A percentile compares a stretch with the other conserved stretches of the same genome.
Evolutionary conservation across 2,329 filamentous ascomycete species (phyloP).

Genomic region (Shiraia bambusicola): DNA sequence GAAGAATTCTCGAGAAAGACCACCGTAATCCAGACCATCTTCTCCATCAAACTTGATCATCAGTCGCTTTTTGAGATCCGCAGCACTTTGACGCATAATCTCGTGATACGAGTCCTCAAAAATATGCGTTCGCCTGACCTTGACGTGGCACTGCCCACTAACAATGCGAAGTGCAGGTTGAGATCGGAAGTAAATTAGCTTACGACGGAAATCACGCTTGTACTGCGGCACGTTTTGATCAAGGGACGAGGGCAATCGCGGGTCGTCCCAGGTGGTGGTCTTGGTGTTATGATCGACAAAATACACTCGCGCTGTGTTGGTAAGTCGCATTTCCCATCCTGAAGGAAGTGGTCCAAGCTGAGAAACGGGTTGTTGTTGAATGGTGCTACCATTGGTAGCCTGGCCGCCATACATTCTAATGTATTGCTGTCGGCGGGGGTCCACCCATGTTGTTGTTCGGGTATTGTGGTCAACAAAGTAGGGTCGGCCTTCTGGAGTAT

Average conservation of each 20-base stretch:
- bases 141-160: slow-evolving; percentile 96
- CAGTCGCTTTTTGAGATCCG: slow-evolving; percentile 93
- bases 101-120: slow-evolving; percentile 99
- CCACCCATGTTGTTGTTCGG: slow-evolving; percentile 96
- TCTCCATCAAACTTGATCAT: slow-evolving; percentile 99
- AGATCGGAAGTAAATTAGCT: slow-evolving; percentile 98
- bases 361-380: slow-evolving; percentile 96
- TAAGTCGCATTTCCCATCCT: slow-evolving; percentile 99
- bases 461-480: slow-evolving; percentile 99
- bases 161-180: slow-evolving; percentile 94
- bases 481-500: slow-evolving; percentile 88
- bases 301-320: slow-evolving; percentile 95
- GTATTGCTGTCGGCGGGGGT: slow-evolving; percentile 94
- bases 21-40: slow-evolving; percentile 96
- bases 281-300: slow-evolving; percentile 99
- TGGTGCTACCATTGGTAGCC: slow-evolving; percentile 71
- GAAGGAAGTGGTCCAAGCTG: slow-evolving; percentile 93
- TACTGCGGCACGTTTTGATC: slow-evolving; percentile 99
- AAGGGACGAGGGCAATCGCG: slow-evolving; percentile 87
- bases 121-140: slow-evolving; percentile 93
- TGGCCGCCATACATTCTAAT: slow-evolving; percentile 97
- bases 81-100: slow-evolving; percentile 93
- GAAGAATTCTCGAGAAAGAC: slow-evolving; percentile 96
- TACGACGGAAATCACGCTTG: slow-evolving; percentile 97
- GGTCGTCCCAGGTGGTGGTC: slow-evolving; percentile 98